Evolutionary conservation across 805 yeast genomes (phyloP), one percentile per base, ranked within the genome.

Genomic region (Candida argentea): DNA sequence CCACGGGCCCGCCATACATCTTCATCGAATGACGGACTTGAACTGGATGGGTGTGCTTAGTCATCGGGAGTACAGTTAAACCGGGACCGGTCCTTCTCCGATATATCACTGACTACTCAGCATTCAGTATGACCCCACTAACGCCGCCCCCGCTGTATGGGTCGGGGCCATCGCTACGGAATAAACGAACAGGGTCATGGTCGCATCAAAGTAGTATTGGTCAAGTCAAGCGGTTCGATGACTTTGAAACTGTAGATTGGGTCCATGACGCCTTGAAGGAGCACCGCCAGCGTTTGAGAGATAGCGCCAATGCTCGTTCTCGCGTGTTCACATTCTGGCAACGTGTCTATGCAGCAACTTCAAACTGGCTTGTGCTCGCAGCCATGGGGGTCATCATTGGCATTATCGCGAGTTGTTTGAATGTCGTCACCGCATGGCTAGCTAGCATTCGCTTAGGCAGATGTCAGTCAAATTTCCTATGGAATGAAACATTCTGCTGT

Each of bases 401-500:
- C 4, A 43, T 70, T 2, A 76, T 85, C 21, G 97, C 98, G 0
- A 94, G 85, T 0, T 62, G 70, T 11, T 57, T 91, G 29, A 86
- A 83, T 43, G 70, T 89, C 11, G 65, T 85, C 11, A 85, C 97
- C 0, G 89, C 84, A 28, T 85, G 87, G 70, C 55, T 91, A n/a
- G 79, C 85, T 3, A 78, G 78, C 43, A 52, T 86, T 36, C 73
- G 85, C 35, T 57, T 70, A 2, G 98, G 98, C 0, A 73, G 77
- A 51, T 91, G 98, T 55, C 48, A 71, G 2, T 52, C 65, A 12
- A 72, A 74, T 18, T 73, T 85, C 50, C 73, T 86, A 41, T 58
- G 86, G 18, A 85, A 74, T 51, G 67, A 70, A 46, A 61, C 71
- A 6, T 83, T 84, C 42, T 91, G 98, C 52, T 89, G 97, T 52